A percentile compares a stretch with the other conserved stretches of the same genome.
Conservation (phyloP, 495 filamentous ascomycete genomes). For the Aspergillus campestris region DNA sequence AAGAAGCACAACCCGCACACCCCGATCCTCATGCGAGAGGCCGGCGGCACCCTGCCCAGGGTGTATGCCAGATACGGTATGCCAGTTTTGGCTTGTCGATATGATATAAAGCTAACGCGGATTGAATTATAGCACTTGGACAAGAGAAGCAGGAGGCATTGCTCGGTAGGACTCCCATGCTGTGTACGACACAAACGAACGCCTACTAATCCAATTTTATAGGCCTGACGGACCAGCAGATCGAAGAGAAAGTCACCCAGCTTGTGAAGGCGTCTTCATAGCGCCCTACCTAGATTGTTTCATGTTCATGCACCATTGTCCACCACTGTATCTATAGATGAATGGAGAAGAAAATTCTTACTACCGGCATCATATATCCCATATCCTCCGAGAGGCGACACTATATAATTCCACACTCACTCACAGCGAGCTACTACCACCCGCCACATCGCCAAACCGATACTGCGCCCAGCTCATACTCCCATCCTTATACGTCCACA, state of each 20-base stretch:
- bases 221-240: slow-evolving; percentile 86
- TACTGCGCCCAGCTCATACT: slow-evolving; percentile 69
- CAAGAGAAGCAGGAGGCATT: slow-evolving; percentile 81
- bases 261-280: slow-evolving; percentile 60
- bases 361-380: background rate
- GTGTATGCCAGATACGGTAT: slow-evolving; percentile 91
- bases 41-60: slow-evolving; percentile 66
- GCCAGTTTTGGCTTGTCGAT: slow-evolving; percentile 14
- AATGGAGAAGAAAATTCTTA: slow-evolving; percentile 19
- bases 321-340: slow-evolving; percentile 38
- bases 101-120: slow-evolving; percentile 6
- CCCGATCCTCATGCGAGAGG: slow-evolving; percentile 92
- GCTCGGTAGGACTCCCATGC: slow-evolving; percentile 45
- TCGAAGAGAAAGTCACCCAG: slow-evolving; percentile 77
- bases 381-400: background rate
- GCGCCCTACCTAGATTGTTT: slow-evolving; percentile 13
- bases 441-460: slow-evolving; percentile 56
- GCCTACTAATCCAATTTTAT: slow-evolving; percentile 13
- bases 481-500: slow-evolving; percentile 59
- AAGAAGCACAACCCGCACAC: slow-evolving; percentile 97
- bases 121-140: slow-evolving; percentile 56
- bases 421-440: slow-evolving; percentile 20
- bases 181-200: background rate
- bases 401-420: background rate
- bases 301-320: slow-evolving; percentile 25